Conservation (phyloP, 345 rosid genomes). For the Dipteronia dyeriana region DNA sequence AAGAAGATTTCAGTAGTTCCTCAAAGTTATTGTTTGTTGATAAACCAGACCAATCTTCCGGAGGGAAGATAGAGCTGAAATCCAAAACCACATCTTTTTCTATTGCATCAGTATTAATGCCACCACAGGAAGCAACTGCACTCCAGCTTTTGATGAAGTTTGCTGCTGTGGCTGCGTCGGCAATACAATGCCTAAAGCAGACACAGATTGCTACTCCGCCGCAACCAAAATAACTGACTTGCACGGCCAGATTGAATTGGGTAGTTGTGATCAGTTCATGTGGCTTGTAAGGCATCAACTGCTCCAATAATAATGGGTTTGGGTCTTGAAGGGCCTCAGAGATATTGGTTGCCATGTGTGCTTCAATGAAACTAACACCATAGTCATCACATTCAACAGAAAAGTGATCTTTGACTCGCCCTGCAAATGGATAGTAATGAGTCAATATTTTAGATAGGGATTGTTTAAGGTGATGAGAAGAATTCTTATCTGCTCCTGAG, state of each 20-base stretch:
- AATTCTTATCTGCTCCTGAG: background rate
- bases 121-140: too few relatives aligned
- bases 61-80: too few relatives aligned
- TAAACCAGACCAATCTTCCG: too few relatives aligned
- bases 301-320: background rate
- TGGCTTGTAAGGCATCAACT: background rate
- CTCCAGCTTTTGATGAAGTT: too few relatives aligned
- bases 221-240: too few relatives aligned
- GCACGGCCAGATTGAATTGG: background rate
- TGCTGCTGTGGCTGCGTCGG: too few relatives aligned
- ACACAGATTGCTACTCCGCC: too few relatives aligned
- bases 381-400: background rate
- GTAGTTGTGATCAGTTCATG: background rate
- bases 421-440: background rate
- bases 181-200: too few relatives aligned
- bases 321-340: background rate
- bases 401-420: background rate
- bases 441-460: background rate
- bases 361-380: background rate
- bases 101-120: too few relatives aligned
- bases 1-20: too few relatives aligned
- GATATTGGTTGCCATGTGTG: background rate
- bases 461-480: background rate
- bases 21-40: too few relatives aligned
- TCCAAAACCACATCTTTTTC: too few relatives aligned